A percentile compares a stretch with the other conserved stretches of the same genome.
Conservation (phyloP, 768 basidiomycete species). For the Hygrophorus pudorinus region DNA sequence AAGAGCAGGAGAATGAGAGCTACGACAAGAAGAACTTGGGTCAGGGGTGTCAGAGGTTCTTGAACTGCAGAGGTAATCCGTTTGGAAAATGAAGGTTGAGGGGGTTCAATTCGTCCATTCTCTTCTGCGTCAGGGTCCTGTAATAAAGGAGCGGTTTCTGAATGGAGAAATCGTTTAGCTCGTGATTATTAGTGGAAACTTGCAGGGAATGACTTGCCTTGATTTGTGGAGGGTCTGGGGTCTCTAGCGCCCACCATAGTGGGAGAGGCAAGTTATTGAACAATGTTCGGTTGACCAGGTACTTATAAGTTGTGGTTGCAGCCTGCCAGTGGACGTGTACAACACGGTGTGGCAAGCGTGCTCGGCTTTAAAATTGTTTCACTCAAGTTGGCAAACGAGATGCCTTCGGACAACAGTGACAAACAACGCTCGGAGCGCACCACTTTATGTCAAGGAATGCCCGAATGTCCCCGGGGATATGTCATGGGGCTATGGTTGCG, state of each 20-base stretch:
- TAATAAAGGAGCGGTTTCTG: conserved; percentile 62
- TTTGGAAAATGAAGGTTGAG: conserved; percentile 29
- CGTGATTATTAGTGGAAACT: background rate
- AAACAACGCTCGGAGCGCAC: background rate
- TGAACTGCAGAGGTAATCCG: conserved; percentile 49
- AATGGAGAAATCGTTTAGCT: conserved; percentile 2
- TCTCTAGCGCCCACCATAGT: conserved; percentile 43
- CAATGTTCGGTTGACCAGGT: too few species aligned
- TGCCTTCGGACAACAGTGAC: background rate
- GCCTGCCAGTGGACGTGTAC: background rate
- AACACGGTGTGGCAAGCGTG: background rate
- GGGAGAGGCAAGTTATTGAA: background rate
- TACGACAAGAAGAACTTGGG: conserved; percentile 71
- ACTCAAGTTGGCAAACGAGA: too few species aligned
- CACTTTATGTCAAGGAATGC: too few species aligned
- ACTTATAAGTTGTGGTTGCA: background rate
- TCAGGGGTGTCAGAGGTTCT: conserved; percentile 74
- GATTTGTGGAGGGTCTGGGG: conserved; percentile 45
- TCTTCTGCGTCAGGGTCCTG: conserved; percentile 36
- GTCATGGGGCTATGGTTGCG: too few species aligned
- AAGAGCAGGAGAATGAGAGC: conserved; percentile 72
- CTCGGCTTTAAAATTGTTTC: background rate
- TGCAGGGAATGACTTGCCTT: conserved; percentile 28
- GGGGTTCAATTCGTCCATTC: conserved; percentile 13
- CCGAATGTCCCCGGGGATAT: too few species aligned